These are phyloP conservation scores for Friedmanniomyces endolithicus DNA, from an alignment of 495 filamentous ascomycete genomes.

Conservation along the genomic window DNA sequence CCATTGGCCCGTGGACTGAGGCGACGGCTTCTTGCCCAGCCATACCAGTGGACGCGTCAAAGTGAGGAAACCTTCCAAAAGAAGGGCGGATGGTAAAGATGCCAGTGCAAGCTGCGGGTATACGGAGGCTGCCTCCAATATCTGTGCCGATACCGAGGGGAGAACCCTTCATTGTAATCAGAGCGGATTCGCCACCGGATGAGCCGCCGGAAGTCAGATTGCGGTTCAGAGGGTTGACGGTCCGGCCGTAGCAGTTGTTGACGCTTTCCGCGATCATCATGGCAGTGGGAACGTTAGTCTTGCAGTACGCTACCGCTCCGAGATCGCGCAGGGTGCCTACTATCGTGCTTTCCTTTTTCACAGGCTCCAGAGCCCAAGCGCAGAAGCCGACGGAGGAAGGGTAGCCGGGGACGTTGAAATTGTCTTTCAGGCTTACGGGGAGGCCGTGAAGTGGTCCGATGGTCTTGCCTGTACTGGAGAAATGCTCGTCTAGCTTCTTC, in stretches of 20 bases:
- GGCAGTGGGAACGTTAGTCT: constrained; percentile 31
- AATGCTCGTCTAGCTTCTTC: constrained; percentile 40
- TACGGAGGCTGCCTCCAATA: constrained; percentile 47
- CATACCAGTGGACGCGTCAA: constrained; percentile 30
- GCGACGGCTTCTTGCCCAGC: constrained; percentile 48
- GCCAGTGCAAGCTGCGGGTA: constrained; percentile 51
- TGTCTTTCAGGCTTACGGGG: constrained; percentile 33
- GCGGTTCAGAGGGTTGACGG: constrained; percentile 46
- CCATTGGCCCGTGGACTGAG: constrained; percentile 50
- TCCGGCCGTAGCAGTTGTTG: constrained; percentile 24
- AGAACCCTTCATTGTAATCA: constrained; percentile 38
- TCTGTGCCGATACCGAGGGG: constrained; percentile 30
- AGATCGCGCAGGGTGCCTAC: constrained; percentile 26
- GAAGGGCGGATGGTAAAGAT: constrained; percentile 57
- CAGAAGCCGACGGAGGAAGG: constrained; percentile 24
- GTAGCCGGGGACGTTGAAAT: constrained; percentile 15
- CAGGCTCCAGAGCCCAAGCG: constrained; percentile 22
- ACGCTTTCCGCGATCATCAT: constrained; percentile 23
- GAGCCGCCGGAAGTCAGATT: constrained; percentile 48
- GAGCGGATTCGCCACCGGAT: constrained; percentile 50
- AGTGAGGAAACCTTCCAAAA: constrained; percentile 35
- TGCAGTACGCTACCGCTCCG: constrained; percentile 32
- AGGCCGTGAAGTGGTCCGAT: constrained; percentile 34
- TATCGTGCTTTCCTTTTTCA: constrained; percentile 21
- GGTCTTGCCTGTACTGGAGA: constrained; percentile 26